Evolutionary conservation across 106 monocot species (phyloP), one percentile per base, ranked within the genome.

Genomic region (Cymbidium sinense): DNA sequence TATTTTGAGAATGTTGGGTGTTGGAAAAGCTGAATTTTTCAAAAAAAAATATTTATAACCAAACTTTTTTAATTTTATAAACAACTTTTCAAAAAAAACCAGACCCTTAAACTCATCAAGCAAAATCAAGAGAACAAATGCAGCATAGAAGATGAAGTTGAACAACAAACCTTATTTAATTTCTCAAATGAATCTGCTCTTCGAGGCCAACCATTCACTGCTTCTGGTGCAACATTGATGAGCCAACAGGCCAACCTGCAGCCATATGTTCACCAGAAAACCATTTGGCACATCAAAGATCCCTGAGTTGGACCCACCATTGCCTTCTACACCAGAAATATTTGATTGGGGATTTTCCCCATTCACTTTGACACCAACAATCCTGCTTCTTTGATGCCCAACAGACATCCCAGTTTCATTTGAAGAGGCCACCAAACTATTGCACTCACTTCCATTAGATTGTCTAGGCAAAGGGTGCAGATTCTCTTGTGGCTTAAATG

Each of bases 141-240:
- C 10, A 67, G 67, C 67, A 33, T 15, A 67, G 30, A 28, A 33
- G 13, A 29, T 3, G 28, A 41, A 41, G 9, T 41, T 9, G 41
- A 33, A 15, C 28, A 9, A 0, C 67, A 30, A 33, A 88, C 88
- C 88, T 88, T 88, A 28, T 80, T 80, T 75, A 89, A 77, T 75
- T 89, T 89, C 77, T 89, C 83, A 79, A 89, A 89, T 2, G 89
- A 86, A 73, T 84, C 83, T 0, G 86, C 83, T 74, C 75, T 81
- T 34, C 86, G 64, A 25, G 89, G 89, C 89, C 89, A 89, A 37
- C 89, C 89, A 20, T 86, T 81, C 30, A 89, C 70, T 3, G 86
- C 89, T 43, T 89, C 89, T 25, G 75, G 64, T 8, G 86, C 89
- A 7, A 86, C 89, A 17, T 64, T 30, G 6, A 73, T 75, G 55